Conservation (phyloP, 441 rosid genomes). For the Pelargonium australe region DNA sequence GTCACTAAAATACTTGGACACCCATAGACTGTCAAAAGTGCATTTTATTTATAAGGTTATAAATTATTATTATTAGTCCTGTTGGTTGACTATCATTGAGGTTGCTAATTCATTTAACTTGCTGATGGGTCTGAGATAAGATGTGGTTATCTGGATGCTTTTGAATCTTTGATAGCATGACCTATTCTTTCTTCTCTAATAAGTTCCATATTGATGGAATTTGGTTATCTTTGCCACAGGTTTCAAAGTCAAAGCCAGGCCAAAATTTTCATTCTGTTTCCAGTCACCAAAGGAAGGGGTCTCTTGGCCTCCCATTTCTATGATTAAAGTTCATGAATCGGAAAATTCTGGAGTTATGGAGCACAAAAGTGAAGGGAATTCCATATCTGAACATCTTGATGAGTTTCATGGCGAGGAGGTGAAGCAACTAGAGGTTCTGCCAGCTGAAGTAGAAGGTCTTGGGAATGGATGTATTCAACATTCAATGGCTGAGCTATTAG, state of each 20-base stretch:
- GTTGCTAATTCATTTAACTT: background rate
- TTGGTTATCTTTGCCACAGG: constrained; percentile 31
- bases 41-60: background rate
- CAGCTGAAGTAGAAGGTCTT: constrained; percentile 25
- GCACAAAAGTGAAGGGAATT: constrained; percentile 24
- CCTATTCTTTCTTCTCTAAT: constrained; percentile 7
- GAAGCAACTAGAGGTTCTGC: constrained; percentile 20
- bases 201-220: constrained; percentile 4
- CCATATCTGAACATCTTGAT: constrained; percentile 27
- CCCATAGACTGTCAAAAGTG: background rate
- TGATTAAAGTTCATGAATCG: constrained; percentile 32
- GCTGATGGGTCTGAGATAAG: background rate
- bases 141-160: constrained; percentile 1
- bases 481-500: constrained; percentile 46
- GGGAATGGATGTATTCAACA: constrained; percentile 27
- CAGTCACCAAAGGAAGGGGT: constrained; percentile 31
- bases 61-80: background rate
- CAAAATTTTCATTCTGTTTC: constrained; percentile 52
- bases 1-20: constrained; percentile 10
- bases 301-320: constrained; percentile 14
- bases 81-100: constrained; percentile 3
- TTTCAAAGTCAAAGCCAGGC: constrained; percentile 44
- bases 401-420: constrained; percentile 29
- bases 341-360: constrained; percentile 30
- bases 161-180: background rate